These are phyloP conservation scores for Penicillium paneum DNA, from an alignment of 2,329 filamentous ascomycete genomes.

Conservation along the genomic window DNA sequence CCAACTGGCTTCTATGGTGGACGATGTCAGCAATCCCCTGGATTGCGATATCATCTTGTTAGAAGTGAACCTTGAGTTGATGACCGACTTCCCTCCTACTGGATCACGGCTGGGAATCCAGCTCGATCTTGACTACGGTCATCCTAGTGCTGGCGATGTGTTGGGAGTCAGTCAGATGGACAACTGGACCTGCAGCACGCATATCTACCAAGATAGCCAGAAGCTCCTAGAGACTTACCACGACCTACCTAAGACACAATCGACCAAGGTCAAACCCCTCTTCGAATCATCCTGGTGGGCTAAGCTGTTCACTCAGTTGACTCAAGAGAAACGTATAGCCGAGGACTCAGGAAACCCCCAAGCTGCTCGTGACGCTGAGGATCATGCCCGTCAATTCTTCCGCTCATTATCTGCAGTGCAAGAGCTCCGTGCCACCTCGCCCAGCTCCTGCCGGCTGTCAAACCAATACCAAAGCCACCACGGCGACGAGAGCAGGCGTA, in stretches of 20 bases:
- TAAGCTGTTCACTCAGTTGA: conserved; percentile 41
- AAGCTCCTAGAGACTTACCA: conserved; percentile 32
- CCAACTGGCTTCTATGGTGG: conserved; percentile 35
- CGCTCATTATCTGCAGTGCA: conserved; percentile 46
- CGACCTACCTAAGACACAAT: conserved; percentile 33
- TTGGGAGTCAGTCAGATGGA: conserved; percentile 36
- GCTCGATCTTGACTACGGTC: conserved; percentile 42
- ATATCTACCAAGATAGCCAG: conserved; percentile 41
- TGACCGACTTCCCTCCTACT: conserved; percentile 43
- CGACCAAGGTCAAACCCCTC: conserved; percentile 42
- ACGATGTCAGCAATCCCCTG: conserved; percentile 32
- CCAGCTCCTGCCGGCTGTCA: conserved; percentile 27
- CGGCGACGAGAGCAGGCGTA: conserved; percentile 34
- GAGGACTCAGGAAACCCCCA: conserved; percentile 36
- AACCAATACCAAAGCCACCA: conserved; percentile 26
- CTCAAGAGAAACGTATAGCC: conserved; percentile 39
- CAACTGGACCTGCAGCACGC: conserved; percentile 45
- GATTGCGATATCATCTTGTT: conserved; percentile 46
- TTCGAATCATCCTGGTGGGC: conserved; percentile 49
- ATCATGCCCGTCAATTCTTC: conserved; percentile 38
- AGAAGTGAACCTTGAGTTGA: conserved; percentile 43
- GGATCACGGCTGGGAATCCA: conserved; percentile 43
- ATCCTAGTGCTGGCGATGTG: conserved; percentile 33
- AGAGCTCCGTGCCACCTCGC: conserved; percentile 41
- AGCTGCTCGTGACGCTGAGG: conserved; percentile 32